Conservation (phyloP, 1,284 basidiomycete species). For the Sporisorium exsertum region DNA sequence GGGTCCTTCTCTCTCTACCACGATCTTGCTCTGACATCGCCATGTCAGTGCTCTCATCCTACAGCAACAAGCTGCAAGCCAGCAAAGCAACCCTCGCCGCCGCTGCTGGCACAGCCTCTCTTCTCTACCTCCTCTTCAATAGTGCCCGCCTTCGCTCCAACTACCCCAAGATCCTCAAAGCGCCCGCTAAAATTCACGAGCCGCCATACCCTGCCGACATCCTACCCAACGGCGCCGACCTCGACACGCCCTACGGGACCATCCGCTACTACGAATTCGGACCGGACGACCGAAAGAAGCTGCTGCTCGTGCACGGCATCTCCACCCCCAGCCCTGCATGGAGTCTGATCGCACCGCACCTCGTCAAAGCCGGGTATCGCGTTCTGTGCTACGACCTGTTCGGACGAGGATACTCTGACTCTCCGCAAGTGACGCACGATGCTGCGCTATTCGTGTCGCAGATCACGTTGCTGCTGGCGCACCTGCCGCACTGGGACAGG, state of each 20-base stretch:
- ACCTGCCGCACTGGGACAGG: constrained; percentile 46
- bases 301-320: constrained; percentile 64
- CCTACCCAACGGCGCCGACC: constrained; percentile 37
- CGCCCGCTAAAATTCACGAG: constrained; percentile 37
- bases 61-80: constrained; percentile 22
- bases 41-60: constrained; percentile 29
- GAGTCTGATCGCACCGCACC: constrained; percentile 28
- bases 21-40: not conserved
- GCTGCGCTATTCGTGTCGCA: constrained; percentile 45
- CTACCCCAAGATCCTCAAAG: constrained; percentile 44
- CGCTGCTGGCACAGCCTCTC: constrained; percentile 38
- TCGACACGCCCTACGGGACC: constrained; percentile 40
- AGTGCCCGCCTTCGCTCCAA: constrained; percentile 31
- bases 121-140: constrained; percentile 28
- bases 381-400: constrained; percentile 49
- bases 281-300: constrained; percentile 58
- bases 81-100: constrained; percentile 31
- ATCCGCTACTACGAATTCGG: constrained; percentile 57
- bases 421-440: constrained; percentile 45
- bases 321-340: constrained; percentile 49
- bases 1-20: not conserved
- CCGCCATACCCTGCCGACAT: constrained; percentile 44
- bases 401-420: constrained; percentile 50
- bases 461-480: constrained; percentile 43
- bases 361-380: constrained; percentile 50